Percentiles rank a stretch among this genome's conserved stretches.
Conservation (phyloP, 2,329 filamentous ascomycete genomes). For the Cryphonectria parasitica region DNA sequence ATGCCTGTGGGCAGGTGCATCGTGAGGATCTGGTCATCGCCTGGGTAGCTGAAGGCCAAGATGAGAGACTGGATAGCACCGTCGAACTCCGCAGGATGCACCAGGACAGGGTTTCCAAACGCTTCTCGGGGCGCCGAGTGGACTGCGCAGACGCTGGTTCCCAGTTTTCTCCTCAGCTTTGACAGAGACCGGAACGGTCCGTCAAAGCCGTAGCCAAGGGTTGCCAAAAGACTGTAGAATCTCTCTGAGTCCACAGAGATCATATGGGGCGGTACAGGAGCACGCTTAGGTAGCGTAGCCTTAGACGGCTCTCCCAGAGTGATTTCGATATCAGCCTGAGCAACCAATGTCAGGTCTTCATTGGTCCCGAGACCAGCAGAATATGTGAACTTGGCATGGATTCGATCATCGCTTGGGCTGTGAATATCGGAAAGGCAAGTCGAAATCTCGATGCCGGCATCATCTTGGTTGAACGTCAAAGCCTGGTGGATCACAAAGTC, state of each 20-base stretch:
- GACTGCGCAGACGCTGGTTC: constrained; percentile 1
- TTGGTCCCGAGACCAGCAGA: constrained; percentile 1
- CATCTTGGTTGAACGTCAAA: not conserved
- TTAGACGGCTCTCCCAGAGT: not conserved
- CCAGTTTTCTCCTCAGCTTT: constrained; percentile 7
- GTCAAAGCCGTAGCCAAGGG: constrained; percentile 26
- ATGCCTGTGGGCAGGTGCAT: constrained; percentile 21
- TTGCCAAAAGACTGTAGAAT: constrained; percentile 23
- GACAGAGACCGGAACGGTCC: constrained; percentile 21
- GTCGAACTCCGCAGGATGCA: constrained; percentile 25
- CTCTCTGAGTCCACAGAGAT: constrained; percentile 16
- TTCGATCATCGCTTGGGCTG: not conserved
- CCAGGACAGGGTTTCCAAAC: not conserved
- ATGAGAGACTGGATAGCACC: constrained; percentile 22
- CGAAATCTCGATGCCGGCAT: not conserved
- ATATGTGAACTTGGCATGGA: constrained; percentile 9
- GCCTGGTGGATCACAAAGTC: constrained; percentile 16
- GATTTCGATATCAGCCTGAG: not conserved
- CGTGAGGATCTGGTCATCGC: constrained; percentile 11
- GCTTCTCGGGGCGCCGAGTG: not conserved
- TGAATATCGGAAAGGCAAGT: not conserved
- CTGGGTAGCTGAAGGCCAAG: constrained; percentile 14
- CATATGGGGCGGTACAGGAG: not conserved
- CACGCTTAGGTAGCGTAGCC: not conserved
- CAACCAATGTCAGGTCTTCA: not conserved